A percentile compares a stretch with the other conserved stretches of the same genome.
These are phyloP conservation scores for Alternaria burnsii DNA, from an alignment of 2,329 filamentous ascomycete species.

Conservation along the genomic window DNA sequence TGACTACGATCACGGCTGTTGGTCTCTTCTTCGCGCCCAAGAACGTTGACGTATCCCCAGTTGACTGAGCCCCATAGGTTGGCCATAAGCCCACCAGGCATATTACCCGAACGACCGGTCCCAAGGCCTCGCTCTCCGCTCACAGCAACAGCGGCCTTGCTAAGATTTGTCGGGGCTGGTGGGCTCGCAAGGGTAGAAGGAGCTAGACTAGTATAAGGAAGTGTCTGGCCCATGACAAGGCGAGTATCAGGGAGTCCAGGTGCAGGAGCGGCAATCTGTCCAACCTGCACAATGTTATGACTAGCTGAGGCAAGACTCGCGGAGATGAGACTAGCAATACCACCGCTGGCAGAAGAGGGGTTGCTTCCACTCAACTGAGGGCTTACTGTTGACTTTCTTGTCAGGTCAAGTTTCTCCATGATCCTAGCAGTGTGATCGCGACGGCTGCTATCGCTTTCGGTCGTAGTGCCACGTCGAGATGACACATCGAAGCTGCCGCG, in stretches of 20 bases:
- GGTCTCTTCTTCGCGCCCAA: slow-evolving; percentile 64
- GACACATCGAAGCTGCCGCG: slow-evolving; percentile 78
- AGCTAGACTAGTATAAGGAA: slow-evolving; percentile 72
- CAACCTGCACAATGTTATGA: slow-evolving; percentile 77
- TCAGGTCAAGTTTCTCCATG: slow-evolving; percentile 90
- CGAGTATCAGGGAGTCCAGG: slow-evolving; percentile 49
- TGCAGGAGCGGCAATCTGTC: slow-evolving; percentile 54
- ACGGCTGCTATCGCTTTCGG: slow-evolving; percentile 75
- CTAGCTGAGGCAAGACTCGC: slow-evolving; percentile 77
- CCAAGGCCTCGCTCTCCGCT: slow-evolving; percentile 78
- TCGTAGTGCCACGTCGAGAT: slow-evolving; percentile 59
- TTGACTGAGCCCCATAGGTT: slow-evolving; percentile 93
- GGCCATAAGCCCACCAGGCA: slow-evolving; percentile 86
- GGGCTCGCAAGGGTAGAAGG: slow-evolving; percentile 84
- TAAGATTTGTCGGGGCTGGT: slow-evolving; percentile 84
- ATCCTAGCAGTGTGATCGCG: slow-evolving; percentile 86
- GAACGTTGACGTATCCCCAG: slow-evolving; percentile 74
- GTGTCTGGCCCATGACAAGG: slow-evolving; percentile 53
- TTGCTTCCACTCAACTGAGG: slow-evolving; percentile 53
- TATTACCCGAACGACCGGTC: slow-evolving; percentile 67
- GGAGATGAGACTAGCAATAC: slow-evolving; percentile 86
- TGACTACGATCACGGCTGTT: slow-evolving; percentile 36
- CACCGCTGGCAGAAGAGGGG: slow-evolving; percentile 62
- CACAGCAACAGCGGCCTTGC: slow-evolving; percentile 82
- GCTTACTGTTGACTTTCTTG: slow-evolving; percentile 76